Base-by-base conservation (phyloP, 805 yeast genomes). In the Candida sphagnicola region DNA sequence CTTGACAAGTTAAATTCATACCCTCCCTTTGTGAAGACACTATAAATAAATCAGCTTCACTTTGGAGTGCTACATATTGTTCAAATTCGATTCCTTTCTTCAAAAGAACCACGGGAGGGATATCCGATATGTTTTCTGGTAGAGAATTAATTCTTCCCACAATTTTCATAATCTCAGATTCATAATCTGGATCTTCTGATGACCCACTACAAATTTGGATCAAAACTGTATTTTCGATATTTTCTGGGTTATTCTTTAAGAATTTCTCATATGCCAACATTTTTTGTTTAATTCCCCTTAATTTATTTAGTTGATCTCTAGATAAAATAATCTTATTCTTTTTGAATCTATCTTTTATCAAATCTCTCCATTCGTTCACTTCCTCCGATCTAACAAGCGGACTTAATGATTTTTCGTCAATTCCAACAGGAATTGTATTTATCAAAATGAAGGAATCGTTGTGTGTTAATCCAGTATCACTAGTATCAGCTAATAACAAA, bases 11-110 rank as follows among this genome's bases (percentile, higher is more conserved):
- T 54, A 93, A 70, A 52, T 93, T 93, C 89, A 93, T 85, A 18
- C 99, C 99, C 60, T 93, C 99, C 56, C 99, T 80, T 72, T 91
- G 76, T 1, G 96, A 85, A 8, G 95, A 81, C 2, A 91, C 96
- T 31, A 85, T 80, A 53, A 93, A 93, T 1, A 79, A 70, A 48
- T 87, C 95, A 1, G 98, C 96, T 55, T 89, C 97, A 26, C 80
- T 67, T 33, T 85, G 74, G 35, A 93, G 65, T 0, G 96, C 98
- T 42, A 93, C 59, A 56, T 93, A 93, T 61, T 93, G 98, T 40
- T 80, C 84, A 56, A 86, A 91, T 28, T 80, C 90, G 38, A 93
- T 77, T 49, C 91, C 97, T 57, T 88, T 95, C 48, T 87, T 91
- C 34, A 93, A 65, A 24, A 90, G 74, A 1, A 88, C 88, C 4